Percentiles rank a stretch among this genome's conserved stretches.
Evolutionary conservation across 805 yeast genomes (phyloP).

Genomic region (Hyphopichia homilentoma): DNA sequence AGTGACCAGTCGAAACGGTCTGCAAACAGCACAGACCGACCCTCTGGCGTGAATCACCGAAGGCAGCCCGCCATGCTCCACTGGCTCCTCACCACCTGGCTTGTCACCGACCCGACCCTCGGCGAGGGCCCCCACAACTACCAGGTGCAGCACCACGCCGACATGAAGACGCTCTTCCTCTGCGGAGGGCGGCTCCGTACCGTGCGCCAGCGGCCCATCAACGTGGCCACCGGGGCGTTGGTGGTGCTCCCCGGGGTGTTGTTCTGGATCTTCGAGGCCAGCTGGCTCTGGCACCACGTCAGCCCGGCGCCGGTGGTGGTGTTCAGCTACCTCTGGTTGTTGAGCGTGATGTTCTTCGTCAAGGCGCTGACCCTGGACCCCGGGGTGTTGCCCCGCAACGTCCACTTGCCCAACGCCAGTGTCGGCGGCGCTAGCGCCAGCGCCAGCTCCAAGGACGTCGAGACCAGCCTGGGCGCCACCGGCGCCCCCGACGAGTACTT

Average conservation of each 20-base stretch:
- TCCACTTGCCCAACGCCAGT: constrained; percentile 44
- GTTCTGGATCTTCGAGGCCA: constrained; percentile 43
- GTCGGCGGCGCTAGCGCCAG: constrained; percentile 23
- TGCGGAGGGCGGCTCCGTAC: constrained; percentile 64
- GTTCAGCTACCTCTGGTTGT: constrained; percentile 56
- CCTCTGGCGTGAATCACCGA: too few species aligned
- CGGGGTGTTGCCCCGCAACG: constrained; percentile 64
- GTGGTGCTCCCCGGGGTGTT: constrained; percentile 48
- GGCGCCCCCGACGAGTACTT: constrained; percentile 58
- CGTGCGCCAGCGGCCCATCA: constrained; percentile 37
- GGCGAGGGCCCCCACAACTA: constrained; percentile 30
- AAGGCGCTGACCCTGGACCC: constrained; percentile 63
- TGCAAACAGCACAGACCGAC: too few species aligned
- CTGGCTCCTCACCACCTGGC: constrained; percentile 23
- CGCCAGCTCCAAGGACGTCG: constrained; percentile 15
- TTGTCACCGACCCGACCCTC: constrained; percentile 20
- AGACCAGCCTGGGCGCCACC: constrained; percentile 30
- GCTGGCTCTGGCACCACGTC: constrained; percentile 54
- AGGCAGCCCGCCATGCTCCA: too few species aligned
- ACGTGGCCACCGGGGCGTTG: constrained; percentile 28
- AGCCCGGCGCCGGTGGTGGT: constrained; percentile 55
- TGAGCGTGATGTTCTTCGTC: constrained; percentile 46
- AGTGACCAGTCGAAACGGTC: too few species aligned
- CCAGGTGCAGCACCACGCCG: constrained; percentile 33
- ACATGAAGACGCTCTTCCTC: constrained; percentile 43